phyloP scores from a whole-genome alignment of 768 basidiomycete species.

The Antrodiella citrinella region DNA sequence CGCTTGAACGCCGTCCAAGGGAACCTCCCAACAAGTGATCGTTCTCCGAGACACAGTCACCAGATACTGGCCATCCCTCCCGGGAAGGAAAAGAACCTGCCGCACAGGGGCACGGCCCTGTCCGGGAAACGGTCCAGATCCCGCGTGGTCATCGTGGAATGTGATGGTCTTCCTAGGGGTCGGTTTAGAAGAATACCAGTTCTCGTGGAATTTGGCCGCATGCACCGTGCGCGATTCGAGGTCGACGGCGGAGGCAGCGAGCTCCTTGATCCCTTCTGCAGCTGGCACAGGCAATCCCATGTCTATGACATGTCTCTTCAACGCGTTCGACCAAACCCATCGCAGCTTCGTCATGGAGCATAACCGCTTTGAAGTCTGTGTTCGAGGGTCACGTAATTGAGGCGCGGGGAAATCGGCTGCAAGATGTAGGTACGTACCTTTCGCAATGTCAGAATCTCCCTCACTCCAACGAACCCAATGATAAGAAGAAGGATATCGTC shows the following conservation, averaged over 20 bases:
- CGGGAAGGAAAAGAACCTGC: slow-evolving; percentile 24
- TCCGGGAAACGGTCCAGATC: slow-evolving; percentile 8
- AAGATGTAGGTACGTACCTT: slow-evolving; percentile 17
- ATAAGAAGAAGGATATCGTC: slow-evolving; percentile 28
- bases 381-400: not conserved
- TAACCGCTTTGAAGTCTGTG: slow-evolving; percentile 24
- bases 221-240: slow-evolving; percentile 27
- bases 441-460: slow-evolving; percentile 24
- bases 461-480: slow-evolving; percentile 22
- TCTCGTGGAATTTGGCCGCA: slow-evolving; percentile 26
- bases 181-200: slow-evolving; percentile 25
- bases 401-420: not conserved
- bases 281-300: slow-evolving; percentile 26
- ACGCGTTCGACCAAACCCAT: slow-evolving; percentile 30
- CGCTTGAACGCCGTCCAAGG: slow-evolving; percentile 24
- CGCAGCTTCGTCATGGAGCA: slow-evolving; percentile 24
- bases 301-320: slow-evolving; percentile 25
- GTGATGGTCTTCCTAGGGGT: slow-evolving; percentile 14
- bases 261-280: slow-evolving; percentile 17
- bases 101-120: slow-evolving; percentile 12
- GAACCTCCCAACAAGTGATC: slow-evolving; percentile 29
- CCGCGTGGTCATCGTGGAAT: slow-evolving; percentile 14
- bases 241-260: slow-evolving; percentile 20
- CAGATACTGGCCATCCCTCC: slow-evolving; percentile 23
- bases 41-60: slow-evolving; percentile 20